Percentiles rank a stretch among this genome's conserved stretches.
Evolutionary conservation across 2,329 filamentous ascomycete genomes (phyloP).

Genomic region (Cladosporium halotolerans): DNA sequence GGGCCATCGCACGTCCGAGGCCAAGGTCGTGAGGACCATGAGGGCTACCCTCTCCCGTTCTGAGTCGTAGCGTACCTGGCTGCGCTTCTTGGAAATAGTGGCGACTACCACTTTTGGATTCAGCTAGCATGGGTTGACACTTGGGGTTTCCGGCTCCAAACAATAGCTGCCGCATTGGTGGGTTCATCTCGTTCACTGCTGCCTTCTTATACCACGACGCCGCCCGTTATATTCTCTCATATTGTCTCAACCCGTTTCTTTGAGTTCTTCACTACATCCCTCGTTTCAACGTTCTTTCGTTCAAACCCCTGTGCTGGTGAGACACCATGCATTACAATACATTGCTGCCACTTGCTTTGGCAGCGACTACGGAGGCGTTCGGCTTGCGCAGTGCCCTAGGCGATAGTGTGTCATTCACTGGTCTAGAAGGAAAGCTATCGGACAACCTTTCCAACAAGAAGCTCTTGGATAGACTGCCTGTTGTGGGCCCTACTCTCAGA

Average conservation of each 20-base stretch:
- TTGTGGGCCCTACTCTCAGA: not conserved
- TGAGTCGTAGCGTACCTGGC: slow-evolving; percentile 3
- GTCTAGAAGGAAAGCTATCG: not conserved
- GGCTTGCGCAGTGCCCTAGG: not conserved
- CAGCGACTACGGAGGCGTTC: not conserved
- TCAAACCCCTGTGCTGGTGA: not conserved
- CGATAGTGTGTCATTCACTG: not conserved
- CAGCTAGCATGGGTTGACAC: not conserved
- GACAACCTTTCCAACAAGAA: not conserved
- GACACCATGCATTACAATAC: slow-evolving; percentile 2
- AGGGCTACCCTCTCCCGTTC: not conserved
- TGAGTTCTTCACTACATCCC: not conserved
- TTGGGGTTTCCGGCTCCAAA: slow-evolving; percentile 1
- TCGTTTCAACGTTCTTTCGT: not conserved
- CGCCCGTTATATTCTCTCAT: slow-evolving; percentile 1
- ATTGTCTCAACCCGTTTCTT: not conserved
- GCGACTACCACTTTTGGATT: slow-evolving; percentile 6
- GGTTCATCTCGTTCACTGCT: not conserved
- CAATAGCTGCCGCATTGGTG: not conserved
- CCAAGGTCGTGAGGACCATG: not conserved
- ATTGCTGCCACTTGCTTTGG: slow-evolving; percentile 7
- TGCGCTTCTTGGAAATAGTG: slow-evolving; percentile 7
- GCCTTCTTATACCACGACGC: slow-evolving; percentile 1
- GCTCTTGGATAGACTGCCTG: slow-evolving; percentile 3
- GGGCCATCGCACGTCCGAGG: not conserved